These are phyloP conservation scores for Puccinellia tenuiflora DNA, from an alignment of 176 grass and related monocot species.

Conservation along the genomic window DNA sequence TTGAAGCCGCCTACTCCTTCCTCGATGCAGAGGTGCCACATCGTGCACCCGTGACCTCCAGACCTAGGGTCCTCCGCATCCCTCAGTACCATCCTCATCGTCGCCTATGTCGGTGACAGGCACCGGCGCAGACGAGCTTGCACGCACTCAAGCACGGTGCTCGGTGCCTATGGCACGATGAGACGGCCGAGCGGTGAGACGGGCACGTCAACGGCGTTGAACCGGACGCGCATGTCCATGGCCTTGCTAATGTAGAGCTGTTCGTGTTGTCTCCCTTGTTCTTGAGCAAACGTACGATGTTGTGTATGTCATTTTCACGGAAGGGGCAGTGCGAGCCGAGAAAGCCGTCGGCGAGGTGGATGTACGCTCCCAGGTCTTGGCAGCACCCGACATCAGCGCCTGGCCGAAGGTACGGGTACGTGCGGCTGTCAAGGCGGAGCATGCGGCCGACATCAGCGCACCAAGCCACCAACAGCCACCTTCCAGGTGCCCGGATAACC, in stretches of 20 bases:
- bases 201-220: constrained; percentile 13
- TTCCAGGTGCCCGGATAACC: no score
- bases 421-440: constrained; percentile 55
- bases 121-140: no score
- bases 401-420: constrained; percentile 49
- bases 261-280: constrained; percentile 52
- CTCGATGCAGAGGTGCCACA: no score
- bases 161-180: neutral
- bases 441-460: constrained; percentile 44
- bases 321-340: constrained; percentile 42
- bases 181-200: neutral
- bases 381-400: constrained; percentile 53
- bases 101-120: no score
- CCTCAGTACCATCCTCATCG: no score
- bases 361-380: constrained; percentile 61
- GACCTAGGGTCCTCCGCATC: no score
- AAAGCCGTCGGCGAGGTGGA: constrained; percentile 65
- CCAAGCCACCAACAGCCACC: no score
- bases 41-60: no score
- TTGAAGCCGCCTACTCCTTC: no score
- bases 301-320: constrained; percentile 43
- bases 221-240: constrained; percentile 28
- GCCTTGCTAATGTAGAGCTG: constrained; percentile 62
- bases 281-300: constrained; percentile 32
- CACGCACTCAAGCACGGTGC: constrained; percentile 23